Conservation (phyloP, 139 green algal genomes). For the Picochlorum sp. region DNA sequence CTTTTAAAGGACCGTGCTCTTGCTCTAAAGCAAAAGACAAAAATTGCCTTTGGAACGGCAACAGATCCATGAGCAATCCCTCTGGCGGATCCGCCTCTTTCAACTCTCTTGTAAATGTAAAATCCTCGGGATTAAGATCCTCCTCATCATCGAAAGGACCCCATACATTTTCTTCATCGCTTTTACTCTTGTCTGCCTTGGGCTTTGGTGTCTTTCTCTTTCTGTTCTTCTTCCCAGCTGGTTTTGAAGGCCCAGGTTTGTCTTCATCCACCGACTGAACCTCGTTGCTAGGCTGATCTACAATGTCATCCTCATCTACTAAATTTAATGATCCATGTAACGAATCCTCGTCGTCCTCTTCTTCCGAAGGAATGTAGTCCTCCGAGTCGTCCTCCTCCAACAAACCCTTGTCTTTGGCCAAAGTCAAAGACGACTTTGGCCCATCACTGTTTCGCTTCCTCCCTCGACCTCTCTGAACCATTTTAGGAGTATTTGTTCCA, state of each 20-base stretch:
- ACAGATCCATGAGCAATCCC: slow-evolving; percentile 74
- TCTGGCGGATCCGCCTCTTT: slow-evolving; percentile 38
- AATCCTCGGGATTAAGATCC: slow-evolving; percentile 16
- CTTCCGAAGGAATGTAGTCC: no score
- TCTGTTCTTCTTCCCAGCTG: background rate
- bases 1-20: slow-evolving; percentile 51
- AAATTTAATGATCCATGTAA: no score
- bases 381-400: no score
- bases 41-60: slow-evolving; percentile 91
- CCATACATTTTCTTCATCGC: slow-evolving; percentile 15
- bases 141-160: slow-evolving; percentile 20
- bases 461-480: no score
- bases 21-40: slow-evolving; percentile 73
- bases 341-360: no score
- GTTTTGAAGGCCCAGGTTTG: slow-evolving; percentile 3
- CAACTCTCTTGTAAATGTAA: slow-evolving; percentile 24
- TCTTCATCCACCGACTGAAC: background rate
- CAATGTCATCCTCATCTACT: slow-evolving; percentile 7
- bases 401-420: no score
- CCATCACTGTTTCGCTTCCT: no score
- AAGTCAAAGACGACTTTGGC: no score
- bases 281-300: background rate
- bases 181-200: background rate
- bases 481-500: no score
- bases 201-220: background rate